Percentiles rank a stretch among this genome's conserved stretches.
These are phyloP conservation scores for Antrodiella citrinella DNA, from an alignment of 768 basidiomycete genomes.

Conservation along the genomic window DNA sequence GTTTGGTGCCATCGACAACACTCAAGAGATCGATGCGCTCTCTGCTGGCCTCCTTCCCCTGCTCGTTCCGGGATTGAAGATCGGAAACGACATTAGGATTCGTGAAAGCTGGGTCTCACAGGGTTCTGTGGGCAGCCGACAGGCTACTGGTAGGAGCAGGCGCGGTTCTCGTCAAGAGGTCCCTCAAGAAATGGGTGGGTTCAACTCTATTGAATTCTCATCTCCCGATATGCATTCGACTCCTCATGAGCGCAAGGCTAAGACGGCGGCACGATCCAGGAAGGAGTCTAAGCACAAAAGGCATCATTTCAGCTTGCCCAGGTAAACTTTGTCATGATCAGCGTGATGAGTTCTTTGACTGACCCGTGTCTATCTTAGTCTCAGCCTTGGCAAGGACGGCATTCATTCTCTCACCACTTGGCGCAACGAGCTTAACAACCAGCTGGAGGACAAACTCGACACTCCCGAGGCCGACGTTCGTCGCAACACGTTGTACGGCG, in stretches of 20 bases:
- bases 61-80: slow-evolving; percentile 56
- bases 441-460: slow-evolving; percentile 35
- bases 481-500: slow-evolving; percentile 33
- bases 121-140: slow-evolving; percentile 3
- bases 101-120: slow-evolving; percentile 21
- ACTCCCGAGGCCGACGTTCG: slow-evolving; percentile 30
- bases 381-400: slow-evolving; percentile 55
- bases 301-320: slow-evolving; percentile 61
- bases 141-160: slow-evolving; percentile 1
- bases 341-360: not conserved
- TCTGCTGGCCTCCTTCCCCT: slow-evolving; percentile 62
- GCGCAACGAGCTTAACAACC: slow-evolving; percentile 47
- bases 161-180: slow-evolving; percentile 9
- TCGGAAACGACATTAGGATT: slow-evolving; percentile 50
- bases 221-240: slow-evolving; percentile 56
- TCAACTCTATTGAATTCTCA: slow-evolving; percentile 34
- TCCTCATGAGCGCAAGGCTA: slow-evolving; percentile 32
- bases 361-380: slow-evolving; percentile 27
- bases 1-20: slow-evolving; percentile 44
- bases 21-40: slow-evolving; percentile 64
- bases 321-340: slow-evolving; percentile 31
- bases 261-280: slow-evolving; percentile 20
- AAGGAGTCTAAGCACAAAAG: slow-evolving; percentile 50
- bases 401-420: slow-evolving; percentile 41
- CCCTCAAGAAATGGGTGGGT: slow-evolving; percentile 23